Percentiles rank a stretch among this genome's conserved stretches.
Evolutionary conservation across 169 alveolate species (phyloP).

Genomic region (Eimeria praecox): DNA sequence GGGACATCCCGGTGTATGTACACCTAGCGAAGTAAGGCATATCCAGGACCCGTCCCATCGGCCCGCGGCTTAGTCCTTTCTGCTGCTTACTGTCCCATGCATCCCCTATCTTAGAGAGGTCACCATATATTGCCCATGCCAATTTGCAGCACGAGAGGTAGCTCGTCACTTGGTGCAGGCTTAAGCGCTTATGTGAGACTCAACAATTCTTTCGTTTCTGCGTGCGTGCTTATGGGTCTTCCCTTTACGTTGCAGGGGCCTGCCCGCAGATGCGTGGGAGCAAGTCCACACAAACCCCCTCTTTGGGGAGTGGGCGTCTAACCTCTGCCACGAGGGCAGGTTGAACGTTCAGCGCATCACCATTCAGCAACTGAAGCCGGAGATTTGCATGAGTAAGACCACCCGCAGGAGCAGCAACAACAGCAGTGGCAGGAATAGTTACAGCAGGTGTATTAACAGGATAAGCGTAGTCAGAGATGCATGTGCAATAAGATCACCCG

Average conservation of each 20-base stretch:
- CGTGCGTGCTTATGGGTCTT: neutral
- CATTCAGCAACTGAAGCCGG: constrained; percentile 60
- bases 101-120: neutral
- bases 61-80: neutral
- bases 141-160: neutral
- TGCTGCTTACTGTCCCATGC: neutral
- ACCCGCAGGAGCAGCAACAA: neutral
- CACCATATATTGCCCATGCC: neutral
- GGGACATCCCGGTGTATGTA: constrained; percentile 17
- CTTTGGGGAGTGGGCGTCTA: constrained; percentile 50
- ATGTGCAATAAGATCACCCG: no score
- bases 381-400: constrained; percentile 58
- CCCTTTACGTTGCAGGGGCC: constrained; percentile 19
- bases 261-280: constrained; percentile 67
- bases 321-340: constrained; percentile 63
- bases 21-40: constrained; percentile 16
- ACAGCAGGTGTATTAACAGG: neutral
- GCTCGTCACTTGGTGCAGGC: neutral
- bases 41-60: neutral
- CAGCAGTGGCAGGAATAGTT: neutral
- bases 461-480: neutral
- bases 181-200: neutral
- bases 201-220: neutral
- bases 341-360: constrained; percentile 21
- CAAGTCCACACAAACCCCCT: constrained; percentile 55